These are phyloP conservation scores for Pseudonectria buxi DNA, from an alignment of 2,329 filamentous ascomycete species.

Conservation along the genomic window DNA sequence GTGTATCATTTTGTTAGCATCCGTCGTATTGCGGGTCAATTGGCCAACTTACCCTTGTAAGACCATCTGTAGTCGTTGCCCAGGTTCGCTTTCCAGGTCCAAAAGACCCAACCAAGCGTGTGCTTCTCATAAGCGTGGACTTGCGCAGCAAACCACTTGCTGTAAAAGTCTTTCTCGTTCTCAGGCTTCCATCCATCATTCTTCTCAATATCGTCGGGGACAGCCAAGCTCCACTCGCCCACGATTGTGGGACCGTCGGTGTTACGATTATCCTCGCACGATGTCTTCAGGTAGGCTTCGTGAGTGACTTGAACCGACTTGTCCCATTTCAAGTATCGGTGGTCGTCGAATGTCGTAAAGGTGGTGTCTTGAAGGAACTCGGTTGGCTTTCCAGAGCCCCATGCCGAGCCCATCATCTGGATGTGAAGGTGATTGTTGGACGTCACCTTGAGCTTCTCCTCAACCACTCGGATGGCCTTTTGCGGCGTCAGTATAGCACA, in stretches of 20 bases:
- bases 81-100: slow-evolving; percentile 19
- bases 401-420: slow-evolving; percentile 41
- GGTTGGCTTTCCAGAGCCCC: slow-evolving; percentile 50
- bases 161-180: slow-evolving; percentile 17
- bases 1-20: slow-evolving; percentile 1
- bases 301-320: slow-evolving; percentile 23
- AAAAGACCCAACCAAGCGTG: slow-evolving; percentile 19
- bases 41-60: slow-evolving; percentile 13
- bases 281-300: slow-evolving; percentile 40
- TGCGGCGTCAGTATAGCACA: not conserved
- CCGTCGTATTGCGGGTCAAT: not conserved
- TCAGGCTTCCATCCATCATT: slow-evolving; percentile 24
- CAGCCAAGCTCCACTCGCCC: slow-evolving; percentile 51
- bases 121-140: slow-evolving; percentile 16
- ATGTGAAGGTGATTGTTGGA: slow-evolving; percentile 43
- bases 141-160: slow-evolving; percentile 20
- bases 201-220: slow-evolving; percentile 41
- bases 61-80: slow-evolving; percentile 21
- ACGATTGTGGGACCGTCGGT: slow-evolving; percentile 39
- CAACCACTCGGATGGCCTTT: slow-evolving; percentile 39
- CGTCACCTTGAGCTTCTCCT: slow-evolving; percentile 35
- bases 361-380: slow-evolving; percentile 34
- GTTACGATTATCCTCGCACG: slow-evolving; percentile 41
- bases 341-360: slow-evolving; percentile 49
- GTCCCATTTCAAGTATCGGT: slow-evolving; percentile 53